phyloP scores from a whole-genome alignment of 352 stramenopile species.

The Phytophthora chlamydospora region DNA sequence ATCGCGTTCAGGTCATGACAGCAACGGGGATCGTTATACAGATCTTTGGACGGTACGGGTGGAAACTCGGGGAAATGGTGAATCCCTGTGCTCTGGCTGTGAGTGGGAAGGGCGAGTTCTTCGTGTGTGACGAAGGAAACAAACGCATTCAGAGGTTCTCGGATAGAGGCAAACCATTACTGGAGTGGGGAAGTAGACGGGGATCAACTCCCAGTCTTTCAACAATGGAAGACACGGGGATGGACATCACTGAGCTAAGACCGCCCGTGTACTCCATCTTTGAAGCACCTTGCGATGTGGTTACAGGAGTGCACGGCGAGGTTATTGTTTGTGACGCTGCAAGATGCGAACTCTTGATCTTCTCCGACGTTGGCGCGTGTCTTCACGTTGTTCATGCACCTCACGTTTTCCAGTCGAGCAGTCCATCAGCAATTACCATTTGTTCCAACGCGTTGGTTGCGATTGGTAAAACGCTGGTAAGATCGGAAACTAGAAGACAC shows the following conservation, averaged over 20 bases:
- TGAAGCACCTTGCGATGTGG: conserved; percentile 22
- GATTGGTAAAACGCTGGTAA: conserved; percentile 1
- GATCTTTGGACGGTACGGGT: conserved; percentile 45
- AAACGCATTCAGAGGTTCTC: conserved; percentile 66
- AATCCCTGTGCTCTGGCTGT: conserved; percentile 48
- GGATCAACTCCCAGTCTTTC: conserved; percentile 3
- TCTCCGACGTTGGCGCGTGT: conserved; percentile 48
- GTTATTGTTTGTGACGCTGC: conserved; percentile 52
- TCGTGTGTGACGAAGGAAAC: conserved; percentile 68
- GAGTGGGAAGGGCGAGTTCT: conserved; percentile 51
- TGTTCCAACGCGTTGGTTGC: conserved; percentile 25
- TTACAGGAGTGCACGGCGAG: conserved; percentile 36
- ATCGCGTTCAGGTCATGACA: conserved; percentile 64
- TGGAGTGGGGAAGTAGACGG: conserved; percentile 50
- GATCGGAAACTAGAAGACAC: not conserved
- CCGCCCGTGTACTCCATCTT: conserved; percentile 40
- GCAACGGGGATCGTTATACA: conserved; percentile 46
- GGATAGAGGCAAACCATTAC: conserved; percentile 42
- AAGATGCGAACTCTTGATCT: conserved; percentile 42
- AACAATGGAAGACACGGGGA: not conserved
- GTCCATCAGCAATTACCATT: conserved; percentile 29
- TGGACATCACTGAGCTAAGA: conserved; percentile 2
- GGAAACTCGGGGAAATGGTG: conserved; percentile 35
- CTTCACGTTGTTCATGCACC: conserved; percentile 33
- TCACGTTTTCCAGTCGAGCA: conserved; percentile 10